A percentile compares a stretch with the other conserved stretches of the same genome.
These are phyloP conservation scores for Fusarium fracticaudum DNA, from an alignment of 2,329 filamentous ascomycete species.

Conservation along the genomic window DNA sequence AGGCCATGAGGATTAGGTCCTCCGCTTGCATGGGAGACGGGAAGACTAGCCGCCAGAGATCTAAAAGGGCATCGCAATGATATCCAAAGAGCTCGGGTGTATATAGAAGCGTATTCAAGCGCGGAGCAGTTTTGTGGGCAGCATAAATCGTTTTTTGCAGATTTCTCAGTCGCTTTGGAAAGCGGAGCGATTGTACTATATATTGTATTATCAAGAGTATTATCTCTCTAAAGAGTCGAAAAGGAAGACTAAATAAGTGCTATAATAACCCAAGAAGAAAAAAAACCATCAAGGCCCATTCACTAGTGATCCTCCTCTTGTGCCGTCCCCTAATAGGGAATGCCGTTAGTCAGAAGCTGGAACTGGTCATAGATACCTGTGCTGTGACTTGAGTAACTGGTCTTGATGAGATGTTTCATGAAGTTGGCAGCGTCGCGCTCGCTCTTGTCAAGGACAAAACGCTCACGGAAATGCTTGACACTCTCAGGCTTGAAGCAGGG, in stretches of 20 bases:
- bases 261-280: background rate
- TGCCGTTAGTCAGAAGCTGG: conserved; percentile 95
- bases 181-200: conserved; percentile 7
- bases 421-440: conserved; percentile 95
- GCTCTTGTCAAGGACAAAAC: conserved; percentile 91
- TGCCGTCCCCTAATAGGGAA: conserved; percentile 75
- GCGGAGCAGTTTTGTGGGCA: background rate
- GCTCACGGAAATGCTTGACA: conserved; percentile 88
- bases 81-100: background rate
- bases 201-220: conserved; percentile 21
- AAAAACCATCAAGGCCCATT: background rate
- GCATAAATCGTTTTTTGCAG: background rate
- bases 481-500: conserved; percentile 98
- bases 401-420: conserved; percentile 88
- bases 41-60: background rate
- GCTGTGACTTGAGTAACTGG: conserved; percentile 88
- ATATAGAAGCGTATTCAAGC: background rate
- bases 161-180: background rate
- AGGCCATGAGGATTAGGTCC: background rate
- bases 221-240: background rate
- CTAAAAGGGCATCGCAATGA: background rate
- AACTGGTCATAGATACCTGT: conserved; percentile 98
- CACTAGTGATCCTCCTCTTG: background rate
- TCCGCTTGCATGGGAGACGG: background rate
- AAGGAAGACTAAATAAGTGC: conserved; percentile 1